phyloP scores from a whole-genome alignment of 345 rosid genomes.

The Angophora floribunda region DNA sequence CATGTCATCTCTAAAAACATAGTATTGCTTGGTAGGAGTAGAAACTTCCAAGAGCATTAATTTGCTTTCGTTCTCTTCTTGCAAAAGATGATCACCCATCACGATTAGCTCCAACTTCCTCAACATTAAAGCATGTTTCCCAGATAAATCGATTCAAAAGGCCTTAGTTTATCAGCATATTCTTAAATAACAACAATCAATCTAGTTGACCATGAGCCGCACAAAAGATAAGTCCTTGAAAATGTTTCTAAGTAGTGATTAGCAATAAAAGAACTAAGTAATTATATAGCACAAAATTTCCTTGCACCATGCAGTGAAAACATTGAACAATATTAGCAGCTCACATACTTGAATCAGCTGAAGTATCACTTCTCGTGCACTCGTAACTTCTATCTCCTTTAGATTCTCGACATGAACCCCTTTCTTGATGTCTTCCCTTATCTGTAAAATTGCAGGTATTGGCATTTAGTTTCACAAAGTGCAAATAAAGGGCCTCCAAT shows the following conservation, averaged over 20 bases:
- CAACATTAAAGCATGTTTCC: background rate
- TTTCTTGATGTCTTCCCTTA: slow-evolving; percentile 90
- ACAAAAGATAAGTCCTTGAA: background rate
- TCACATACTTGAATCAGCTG: slow-evolving; percentile 68
- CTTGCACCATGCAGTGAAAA: background rate
- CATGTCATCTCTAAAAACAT: background rate
- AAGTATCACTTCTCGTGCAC: slow-evolving; percentile 87
- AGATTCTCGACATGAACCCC: slow-evolving; percentile 93
- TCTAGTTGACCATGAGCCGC: background rate
- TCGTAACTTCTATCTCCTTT: slow-evolving; percentile 83
- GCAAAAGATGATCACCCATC: background rate
- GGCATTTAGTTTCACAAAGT: background rate
- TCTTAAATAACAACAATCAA: background rate
- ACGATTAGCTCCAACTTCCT: background rate
- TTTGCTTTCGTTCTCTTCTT: background rate
- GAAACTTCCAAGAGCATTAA: background rate
- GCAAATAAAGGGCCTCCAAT: background rate
- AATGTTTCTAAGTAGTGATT: background rate
- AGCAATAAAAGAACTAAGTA: background rate
- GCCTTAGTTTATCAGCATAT: background rate
- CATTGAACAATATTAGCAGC: background rate
- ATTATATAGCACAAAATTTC: background rate
- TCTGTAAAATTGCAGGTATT: slow-evolving; percentile 19
- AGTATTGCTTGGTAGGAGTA: background rate
- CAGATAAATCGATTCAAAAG: background rate